Evolutionary conservation across 2,329 filamentous ascomycete species (phyloP), one percentile per base, ranked within the genome.

Genomic region (Ascochyta rabiei): DNA sequence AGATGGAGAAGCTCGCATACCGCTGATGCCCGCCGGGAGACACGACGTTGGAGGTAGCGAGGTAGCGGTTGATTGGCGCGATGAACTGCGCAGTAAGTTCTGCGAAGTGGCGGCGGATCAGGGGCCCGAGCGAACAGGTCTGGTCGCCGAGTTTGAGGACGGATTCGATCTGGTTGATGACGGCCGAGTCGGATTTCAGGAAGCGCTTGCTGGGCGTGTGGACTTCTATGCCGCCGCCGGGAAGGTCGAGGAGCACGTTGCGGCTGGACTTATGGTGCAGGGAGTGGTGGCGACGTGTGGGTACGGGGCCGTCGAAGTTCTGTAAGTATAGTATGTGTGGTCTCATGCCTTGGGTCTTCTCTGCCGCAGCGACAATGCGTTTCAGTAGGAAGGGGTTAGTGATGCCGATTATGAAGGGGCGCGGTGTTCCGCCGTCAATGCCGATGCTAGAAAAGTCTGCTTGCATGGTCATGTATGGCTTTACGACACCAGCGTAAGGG

Each of bases 381-480:
- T 76, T 74, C 4, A 77, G 65, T 3, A 77, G 67, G 52, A 77
- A 77, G 2, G 75, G 75, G 41, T 77, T 77, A 6, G 75, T 77
- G 54, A 76, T 74, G 28, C 75, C 75, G 42, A 76, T 64, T 6
- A 77, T 64, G 60, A 76, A 77, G 9, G 71, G 68, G 13, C 70
- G 62, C 1, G 75, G 73, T 10, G 72, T 72, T 2, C 74, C 74
- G 15, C 74, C 73, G 42, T 76, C 74, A 44, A 76, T 70, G 35
- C 74, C 74, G 7, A 74, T 74, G 42, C 67, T 67, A n/a, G 68
- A 65, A 56, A 76, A 76, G 24, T 77, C 75, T 10, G 75, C 73
- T 60, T 78, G 76, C 76, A 78, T 78, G 31, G 75, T 77, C 64
- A 77, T 69, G 57, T 77, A 78, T 10, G 75, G 75, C 49, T 73